Evolutionary conservation across 495 filamentous ascomycete genomes (phyloP).

Genomic region (Chaetomium fimeti): DNA sequence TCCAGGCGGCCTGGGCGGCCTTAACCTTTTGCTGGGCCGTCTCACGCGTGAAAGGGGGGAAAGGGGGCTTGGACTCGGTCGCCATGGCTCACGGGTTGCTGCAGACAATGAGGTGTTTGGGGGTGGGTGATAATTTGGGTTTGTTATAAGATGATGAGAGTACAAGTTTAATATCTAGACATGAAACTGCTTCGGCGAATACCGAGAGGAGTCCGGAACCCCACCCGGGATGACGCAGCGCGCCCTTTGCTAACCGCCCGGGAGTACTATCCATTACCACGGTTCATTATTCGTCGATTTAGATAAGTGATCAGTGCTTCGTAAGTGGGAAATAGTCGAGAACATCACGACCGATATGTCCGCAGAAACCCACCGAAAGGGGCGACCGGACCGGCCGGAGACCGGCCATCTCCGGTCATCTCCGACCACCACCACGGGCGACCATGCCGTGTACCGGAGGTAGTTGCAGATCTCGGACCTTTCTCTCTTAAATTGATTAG

Average conservation of each 20-base stretch:
- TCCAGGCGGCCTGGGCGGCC: slow-evolving; percentile 81
- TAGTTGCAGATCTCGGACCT: neutral
- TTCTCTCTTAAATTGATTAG: neutral
- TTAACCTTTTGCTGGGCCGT: slow-evolving; percentile 80
- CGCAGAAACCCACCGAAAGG: neutral
- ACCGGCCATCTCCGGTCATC: slow-evolving; percentile 11
- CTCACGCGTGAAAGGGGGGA: slow-evolving; percentile 77
- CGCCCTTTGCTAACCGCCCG: neutral
- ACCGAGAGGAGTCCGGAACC: neutral
- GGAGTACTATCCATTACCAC: no score
- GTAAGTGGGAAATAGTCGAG: no score
- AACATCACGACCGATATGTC: neutral
- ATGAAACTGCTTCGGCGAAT: no score
- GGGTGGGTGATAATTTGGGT: no score
- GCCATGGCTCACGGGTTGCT: slow-evolving; percentile 17
- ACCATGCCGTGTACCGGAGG: neutral
- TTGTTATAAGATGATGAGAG: neutral
- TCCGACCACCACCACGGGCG: neutral
- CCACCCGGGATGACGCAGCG: slow-evolving; percentile 3
- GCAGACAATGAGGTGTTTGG: no score
- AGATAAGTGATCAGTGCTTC: no score
- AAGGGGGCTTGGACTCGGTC: slow-evolving; percentile 41
- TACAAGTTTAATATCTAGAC: neutral
- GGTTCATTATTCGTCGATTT: no score
- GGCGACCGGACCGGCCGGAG: neutral